phyloP scores from a whole-genome alignment of 768 basidiomycete genomes.

The Podaxis rugospora region DNA sequence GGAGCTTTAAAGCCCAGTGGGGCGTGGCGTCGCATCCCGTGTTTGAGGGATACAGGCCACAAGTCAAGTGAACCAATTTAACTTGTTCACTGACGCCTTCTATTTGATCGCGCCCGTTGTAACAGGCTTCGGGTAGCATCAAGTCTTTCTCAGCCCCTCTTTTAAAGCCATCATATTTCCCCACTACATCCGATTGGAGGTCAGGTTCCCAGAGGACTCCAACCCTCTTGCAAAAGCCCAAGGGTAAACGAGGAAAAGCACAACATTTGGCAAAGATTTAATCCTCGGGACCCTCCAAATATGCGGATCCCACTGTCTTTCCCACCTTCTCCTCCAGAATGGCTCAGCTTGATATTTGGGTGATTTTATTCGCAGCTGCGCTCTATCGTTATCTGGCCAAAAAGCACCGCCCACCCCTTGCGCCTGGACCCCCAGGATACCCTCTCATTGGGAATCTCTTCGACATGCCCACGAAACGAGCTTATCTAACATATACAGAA shows the following conservation, averaged over 20 bases:
- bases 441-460: constrained; percentile 11
- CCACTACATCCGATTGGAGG: neutral
- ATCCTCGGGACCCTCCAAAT: neutral
- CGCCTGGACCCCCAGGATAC: constrained; percentile 10
- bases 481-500: constrained; percentile 4
- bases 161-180: neutral
- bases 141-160: neutral
- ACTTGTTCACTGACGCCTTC: neutral
- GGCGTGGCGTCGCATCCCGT: neutral
- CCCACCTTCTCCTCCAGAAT: neutral
- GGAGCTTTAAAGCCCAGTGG: neutral
- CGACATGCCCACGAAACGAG: constrained; percentile 7
- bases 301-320: neutral
- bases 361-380: neutral
- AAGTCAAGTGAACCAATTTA: neutral
- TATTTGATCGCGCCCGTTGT: neutral
- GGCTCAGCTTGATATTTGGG: constrained; percentile 1
- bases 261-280: neutral
- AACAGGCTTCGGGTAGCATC: neutral
- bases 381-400: neutral
- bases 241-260: neutral
- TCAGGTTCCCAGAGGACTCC: neutral
- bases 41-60: neutral
- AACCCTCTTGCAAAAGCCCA: neutral
- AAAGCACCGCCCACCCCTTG: neutral